Evolutionary conservation across 202 grass and related monocot genomes (phyloP).

Genomic region (Panicum hallii): DNA sequence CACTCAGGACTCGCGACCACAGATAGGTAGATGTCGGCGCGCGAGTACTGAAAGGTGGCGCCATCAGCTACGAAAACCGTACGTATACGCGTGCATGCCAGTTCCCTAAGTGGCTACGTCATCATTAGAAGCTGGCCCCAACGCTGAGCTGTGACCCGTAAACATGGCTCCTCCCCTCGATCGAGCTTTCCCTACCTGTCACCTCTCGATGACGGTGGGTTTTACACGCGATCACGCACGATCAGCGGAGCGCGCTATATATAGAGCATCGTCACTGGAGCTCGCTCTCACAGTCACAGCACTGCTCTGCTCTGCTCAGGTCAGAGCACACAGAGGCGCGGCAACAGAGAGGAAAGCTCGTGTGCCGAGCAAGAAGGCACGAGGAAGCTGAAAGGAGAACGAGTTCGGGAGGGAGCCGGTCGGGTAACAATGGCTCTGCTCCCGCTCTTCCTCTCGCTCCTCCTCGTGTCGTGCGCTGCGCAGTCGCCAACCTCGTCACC

Average conservation of each 20-base stretch:
- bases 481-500: conserved; percentile 56
- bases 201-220: too few relatives aligned
- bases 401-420: neutral
- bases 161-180: neutral
- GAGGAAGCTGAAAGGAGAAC: neutral
- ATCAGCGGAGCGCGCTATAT: conserved; percentile 27
- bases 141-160: conserved; percentile 23
- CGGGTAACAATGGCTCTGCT: conserved; percentile 34
- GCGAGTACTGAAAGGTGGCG: neutral
- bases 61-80: neutral
- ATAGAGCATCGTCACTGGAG: conserved; percentile 5
- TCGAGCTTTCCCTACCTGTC: too few relatives aligned
- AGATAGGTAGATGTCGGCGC: neutral
- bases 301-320: neutral
- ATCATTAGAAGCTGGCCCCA: conserved; percentile 21
- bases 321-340: neutral
- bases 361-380: neutral
- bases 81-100: neutral
- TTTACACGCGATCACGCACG: neutral
- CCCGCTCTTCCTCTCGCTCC: conserved; percentile 47
- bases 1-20: neutral
- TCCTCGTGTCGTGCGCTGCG: conserved; percentile 61
- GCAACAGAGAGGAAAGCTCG: neutral
- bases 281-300: neutral
- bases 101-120: neutral